Conservation (phyloP, 345 rosid species). For the Eucalyptus viminalis region DNA sequence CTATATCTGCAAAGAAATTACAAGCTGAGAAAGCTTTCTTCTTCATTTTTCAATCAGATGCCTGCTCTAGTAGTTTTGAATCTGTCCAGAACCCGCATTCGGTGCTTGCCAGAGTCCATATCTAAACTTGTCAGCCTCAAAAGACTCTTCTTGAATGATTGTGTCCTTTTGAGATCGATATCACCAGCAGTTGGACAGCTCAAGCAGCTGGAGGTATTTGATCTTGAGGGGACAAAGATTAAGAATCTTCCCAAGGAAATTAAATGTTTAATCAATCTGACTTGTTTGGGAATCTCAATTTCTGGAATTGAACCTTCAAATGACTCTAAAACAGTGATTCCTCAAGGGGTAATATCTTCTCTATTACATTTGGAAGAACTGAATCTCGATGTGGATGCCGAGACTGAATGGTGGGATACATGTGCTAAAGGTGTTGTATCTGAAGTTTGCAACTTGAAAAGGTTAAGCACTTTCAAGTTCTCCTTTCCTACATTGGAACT, state of each 20-base stretch:
- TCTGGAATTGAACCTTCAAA: not conserved
- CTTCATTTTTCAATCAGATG: constrained; percentile 1
- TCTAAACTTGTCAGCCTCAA: not conserved
- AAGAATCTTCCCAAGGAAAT: constrained; percentile 2
- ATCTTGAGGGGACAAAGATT: constrained; percentile 13
- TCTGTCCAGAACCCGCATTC: constrained; percentile 11
- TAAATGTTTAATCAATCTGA: not conserved
- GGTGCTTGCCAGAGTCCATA: constrained; percentile 11
- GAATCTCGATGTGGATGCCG: not conserved
- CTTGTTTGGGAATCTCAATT: not conserved
- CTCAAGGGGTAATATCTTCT: not conserved
- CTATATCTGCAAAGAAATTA: constrained; percentile 4
- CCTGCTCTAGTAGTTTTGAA: constrained; percentile 1
- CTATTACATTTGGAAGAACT: not conserved
- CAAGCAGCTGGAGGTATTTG: constrained; percentile 11
- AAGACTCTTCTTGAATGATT: constrained; percentile 1
- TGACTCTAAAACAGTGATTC: not conserved
- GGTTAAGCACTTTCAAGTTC: not conserved
- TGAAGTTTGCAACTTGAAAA: not conserved
- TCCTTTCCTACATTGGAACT: not conserved
- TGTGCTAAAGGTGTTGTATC: not conserved
- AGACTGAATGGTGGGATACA: not conserved
- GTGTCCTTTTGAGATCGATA: not conserved
- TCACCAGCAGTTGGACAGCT: constrained; percentile 5
- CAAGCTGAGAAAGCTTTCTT: constrained; percentile 7